These are phyloP conservation scores for Lanmaoa rubissima DNA, from an alignment of 768 basidiomycete species.

Conservation along the genomic window DNA sequence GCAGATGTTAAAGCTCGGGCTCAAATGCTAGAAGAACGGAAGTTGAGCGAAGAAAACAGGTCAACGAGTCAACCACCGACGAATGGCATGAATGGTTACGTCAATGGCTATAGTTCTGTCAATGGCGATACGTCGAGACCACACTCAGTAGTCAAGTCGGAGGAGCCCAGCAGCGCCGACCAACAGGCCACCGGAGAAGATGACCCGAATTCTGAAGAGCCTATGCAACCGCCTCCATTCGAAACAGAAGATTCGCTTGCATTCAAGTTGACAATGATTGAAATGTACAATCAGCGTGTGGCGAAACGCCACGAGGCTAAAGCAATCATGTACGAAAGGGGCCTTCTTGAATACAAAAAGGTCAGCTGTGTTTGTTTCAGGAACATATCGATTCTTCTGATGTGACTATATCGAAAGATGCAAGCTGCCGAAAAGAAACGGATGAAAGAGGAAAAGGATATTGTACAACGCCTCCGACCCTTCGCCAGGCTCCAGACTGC, in stretches of 20 bases:
- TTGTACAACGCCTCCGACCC: constrained; percentile 83
- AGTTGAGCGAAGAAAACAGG: constrained; percentile 18
- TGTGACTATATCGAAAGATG: constrained; percentile 50
- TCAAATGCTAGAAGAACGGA: constrained; percentile 42
- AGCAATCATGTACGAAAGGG: constrained; percentile 87
- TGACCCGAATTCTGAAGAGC: constrained; percentile 60
- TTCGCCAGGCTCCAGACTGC: constrained; percentile 90
- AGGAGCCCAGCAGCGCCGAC: constrained; percentile 41
- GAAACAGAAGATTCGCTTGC: constrained; percentile 82
- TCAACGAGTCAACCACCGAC: constrained; percentile 23
- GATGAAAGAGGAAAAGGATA: constrained; percentile 87
- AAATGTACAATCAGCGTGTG: constrained; percentile 88
- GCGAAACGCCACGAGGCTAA: constrained; percentile 85
- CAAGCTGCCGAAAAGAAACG: constrained; percentile 90
- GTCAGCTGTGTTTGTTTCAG: constrained; percentile 40
- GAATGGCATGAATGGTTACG: constrained; percentile 26
- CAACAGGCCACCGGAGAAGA: constrained; percentile 47
- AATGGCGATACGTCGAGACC: constrained; percentile 37
- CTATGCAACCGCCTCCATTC: constrained; percentile 68
- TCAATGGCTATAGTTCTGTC: constrained; percentile 36
- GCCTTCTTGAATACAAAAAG: constrained; percentile 92
- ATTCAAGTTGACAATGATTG: constrained; percentile 85
- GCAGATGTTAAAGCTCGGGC: constrained; percentile 58
- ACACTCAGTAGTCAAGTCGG: constrained; percentile 35
- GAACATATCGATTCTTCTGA: not conserved